Evolutionary conservation across 768 basidiomycete genomes (phyloP).

Genomic region (Lentinula sp.): DNA sequence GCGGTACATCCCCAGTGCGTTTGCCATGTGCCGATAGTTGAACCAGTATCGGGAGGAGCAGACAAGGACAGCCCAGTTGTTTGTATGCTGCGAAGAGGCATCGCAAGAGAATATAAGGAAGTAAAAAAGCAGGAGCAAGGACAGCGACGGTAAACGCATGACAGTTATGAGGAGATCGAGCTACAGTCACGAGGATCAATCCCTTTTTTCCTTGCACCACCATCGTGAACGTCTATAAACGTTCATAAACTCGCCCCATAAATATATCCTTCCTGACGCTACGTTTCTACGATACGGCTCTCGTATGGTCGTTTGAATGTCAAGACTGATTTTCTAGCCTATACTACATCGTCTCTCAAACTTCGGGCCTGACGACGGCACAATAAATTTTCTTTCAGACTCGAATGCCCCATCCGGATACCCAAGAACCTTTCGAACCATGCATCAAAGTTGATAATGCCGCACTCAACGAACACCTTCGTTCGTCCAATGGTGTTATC

Average conservation of each 20-base stretch:
- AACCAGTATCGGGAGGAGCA: slow-evolving; percentile 97
- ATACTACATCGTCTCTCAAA: too few relatives aligned
- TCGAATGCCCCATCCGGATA: not conserved
- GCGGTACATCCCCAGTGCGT: slow-evolving; percentile 97
- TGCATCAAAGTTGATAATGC: not conserved
- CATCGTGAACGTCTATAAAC: too few relatives aligned
- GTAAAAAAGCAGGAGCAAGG: not conserved
- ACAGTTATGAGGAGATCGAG: not conserved
- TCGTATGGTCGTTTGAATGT: too few relatives aligned
- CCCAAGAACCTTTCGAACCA: not conserved
- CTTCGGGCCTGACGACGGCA: too few relatives aligned
- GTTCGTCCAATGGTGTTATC: not conserved
- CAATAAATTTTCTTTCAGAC: not conserved
- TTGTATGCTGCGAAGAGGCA: slow-evolving; percentile 59
- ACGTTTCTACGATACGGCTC: too few relatives aligned
- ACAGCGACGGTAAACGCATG: not conserved
- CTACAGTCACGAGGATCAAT: too few relatives aligned
- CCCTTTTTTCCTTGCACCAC: too few relatives aligned
- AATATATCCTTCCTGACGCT: too few relatives aligned
- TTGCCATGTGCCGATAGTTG: slow-evolving; percentile 98
- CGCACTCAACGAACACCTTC: not conserved
- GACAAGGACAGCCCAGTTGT: slow-evolving; percentile 98
- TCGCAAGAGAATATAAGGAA: not conserved
- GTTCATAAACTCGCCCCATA: too few relatives aligned
- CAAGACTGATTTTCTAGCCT: too few relatives aligned